Percentiles rank a stretch among this genome's conserved stretches.
phyloP scores from a whole-genome alignment of 2,329 filamentous ascomycete genomes.

The Colletotrichum caudatum region DNA sequence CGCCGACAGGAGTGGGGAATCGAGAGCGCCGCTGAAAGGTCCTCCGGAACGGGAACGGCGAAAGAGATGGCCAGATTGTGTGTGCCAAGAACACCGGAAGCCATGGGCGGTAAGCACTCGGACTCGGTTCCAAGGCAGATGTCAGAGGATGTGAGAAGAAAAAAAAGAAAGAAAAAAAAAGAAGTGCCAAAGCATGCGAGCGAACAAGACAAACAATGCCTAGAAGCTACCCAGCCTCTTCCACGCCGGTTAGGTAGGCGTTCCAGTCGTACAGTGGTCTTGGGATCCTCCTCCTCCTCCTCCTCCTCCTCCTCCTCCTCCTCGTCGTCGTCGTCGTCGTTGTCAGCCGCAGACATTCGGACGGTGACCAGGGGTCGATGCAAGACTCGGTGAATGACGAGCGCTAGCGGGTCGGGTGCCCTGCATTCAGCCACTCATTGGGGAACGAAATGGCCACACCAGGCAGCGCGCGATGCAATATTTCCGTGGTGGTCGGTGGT shows the following conservation, averaged over 20 bases:
- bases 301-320: background rate
- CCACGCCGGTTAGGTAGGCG: background rate
- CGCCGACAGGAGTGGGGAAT: background rate
- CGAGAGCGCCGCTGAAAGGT: background rate
- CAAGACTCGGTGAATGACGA: constrained; percentile 33
- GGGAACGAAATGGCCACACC: background rate
- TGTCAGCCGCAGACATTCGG: constrained; percentile 14
- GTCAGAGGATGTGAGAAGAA: background rate
- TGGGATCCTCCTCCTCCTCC: background rate
- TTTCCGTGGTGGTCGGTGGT: constrained; percentile 12
- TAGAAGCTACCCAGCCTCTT: constrained; percentile 5
- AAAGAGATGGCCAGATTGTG: background rate
- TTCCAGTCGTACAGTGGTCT: background rate
- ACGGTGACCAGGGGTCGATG: constrained; percentile 28
- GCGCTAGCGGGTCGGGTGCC: constrained; percentile 32
- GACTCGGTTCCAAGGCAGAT: constrained; percentile 1
- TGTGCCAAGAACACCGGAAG: background rate
- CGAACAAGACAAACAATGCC: background rate
- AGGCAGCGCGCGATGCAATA: constrained; percentile 29
- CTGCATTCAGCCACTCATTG: constrained; percentile 23
- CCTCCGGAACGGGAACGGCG: constrained; percentile 1
- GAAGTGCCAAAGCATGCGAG: background rate
- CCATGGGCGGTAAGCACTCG: constrained; percentile 10
- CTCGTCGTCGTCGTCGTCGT: background rate
- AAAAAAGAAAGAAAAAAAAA: background rate